Base-by-base conservation (phyloP, 2,329 filamentous ascomycete species). In the Fusarium sororula region DNA sequence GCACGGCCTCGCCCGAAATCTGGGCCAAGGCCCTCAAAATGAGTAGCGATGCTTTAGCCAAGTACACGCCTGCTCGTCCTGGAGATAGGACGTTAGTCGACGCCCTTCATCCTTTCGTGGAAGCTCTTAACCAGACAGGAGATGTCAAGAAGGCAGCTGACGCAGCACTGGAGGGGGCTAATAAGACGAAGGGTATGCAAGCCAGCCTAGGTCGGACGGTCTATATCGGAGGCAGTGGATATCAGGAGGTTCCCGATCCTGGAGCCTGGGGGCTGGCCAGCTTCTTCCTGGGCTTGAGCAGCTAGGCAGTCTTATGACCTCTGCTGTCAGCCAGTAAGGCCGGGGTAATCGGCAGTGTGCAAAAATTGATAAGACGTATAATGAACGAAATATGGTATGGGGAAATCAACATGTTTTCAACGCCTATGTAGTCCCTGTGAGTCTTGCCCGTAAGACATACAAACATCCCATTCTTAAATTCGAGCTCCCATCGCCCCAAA, bases 71-170 rank as follows among this genome's bases (percentile, higher is more conserved):
- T 2, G 96, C 96, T 2, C 90, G 92, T 60, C 92, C 93, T 0
- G 96, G 96, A 35, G 96, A 99, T 81, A 89, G 96, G 57, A 99
- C 96, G 0, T 85, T 98, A 41, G 89, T 98, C 39, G 96, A 99
- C 83, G 95, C 96, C 4, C 86, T 99, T 56, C 90, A 93, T 71
- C 96, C 96, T 4, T 99, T 98, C 80, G 91, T 97, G 58, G 89
- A 94, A 48, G 89, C 88, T 7, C 87, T 98, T 6, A 86, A 84
- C 12, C 83, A 88, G 78, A 91, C 90, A 1, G 90, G 89, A 20
- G 89, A 93, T 79, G 81, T 96, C 26, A 88, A 90, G 74, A 87
- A 90, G 80, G 95, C 96, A 13, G 94, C 94, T 0, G 86, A 90
- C 77, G 94, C 94, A 5, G 92, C 95, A 1, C 89, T 89, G 72